Conservation (phyloP, 192 early-diverging fungal genomes). For the Pecoramyces ruminantium region DNA sequence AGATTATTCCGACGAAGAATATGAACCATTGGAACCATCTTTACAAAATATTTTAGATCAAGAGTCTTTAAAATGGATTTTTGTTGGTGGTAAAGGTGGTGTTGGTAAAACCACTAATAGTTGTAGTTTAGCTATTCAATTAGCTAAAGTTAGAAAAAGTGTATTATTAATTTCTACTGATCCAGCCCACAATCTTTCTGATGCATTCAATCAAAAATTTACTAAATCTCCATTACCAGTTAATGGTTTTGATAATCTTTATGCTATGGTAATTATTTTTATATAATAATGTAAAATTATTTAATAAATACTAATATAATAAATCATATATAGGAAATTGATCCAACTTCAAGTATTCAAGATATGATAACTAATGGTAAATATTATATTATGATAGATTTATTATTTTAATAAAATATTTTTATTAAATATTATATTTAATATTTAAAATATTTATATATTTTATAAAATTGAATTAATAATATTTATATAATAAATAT, state of each 20-base stretch:
- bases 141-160: constrained; percentile 74
- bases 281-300: background rate
- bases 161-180: constrained; percentile 97
- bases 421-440: constrained; percentile 5
- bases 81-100: constrained; percentile 98
- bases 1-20: background rate
- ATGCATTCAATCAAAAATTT: constrained; percentile 99
- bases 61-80: constrained; percentile 90
- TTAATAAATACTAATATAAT: too few species aligned
- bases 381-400: constrained; percentile 2
- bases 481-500: background rate
- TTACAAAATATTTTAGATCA: constrained; percentile 96
- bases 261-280: constrained; percentile 97
- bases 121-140: constrained; percentile 86
- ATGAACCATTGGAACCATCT: constrained; percentile 38
- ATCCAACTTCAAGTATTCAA: constrained; percentile 91
- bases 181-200: constrained; percentile 97
- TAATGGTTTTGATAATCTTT: constrained; percentile 87
- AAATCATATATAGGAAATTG: constrained; percentile 66
- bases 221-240: constrained; percentile 86
- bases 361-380: constrained; percentile 92
- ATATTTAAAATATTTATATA: background rate
- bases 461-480: background rate
- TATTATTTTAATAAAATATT: background rate
- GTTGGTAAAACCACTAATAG: constrained; percentile 68